phyloP scores from a whole-genome alignment of 345 rosid species.

The Acer negundo region DNA sequence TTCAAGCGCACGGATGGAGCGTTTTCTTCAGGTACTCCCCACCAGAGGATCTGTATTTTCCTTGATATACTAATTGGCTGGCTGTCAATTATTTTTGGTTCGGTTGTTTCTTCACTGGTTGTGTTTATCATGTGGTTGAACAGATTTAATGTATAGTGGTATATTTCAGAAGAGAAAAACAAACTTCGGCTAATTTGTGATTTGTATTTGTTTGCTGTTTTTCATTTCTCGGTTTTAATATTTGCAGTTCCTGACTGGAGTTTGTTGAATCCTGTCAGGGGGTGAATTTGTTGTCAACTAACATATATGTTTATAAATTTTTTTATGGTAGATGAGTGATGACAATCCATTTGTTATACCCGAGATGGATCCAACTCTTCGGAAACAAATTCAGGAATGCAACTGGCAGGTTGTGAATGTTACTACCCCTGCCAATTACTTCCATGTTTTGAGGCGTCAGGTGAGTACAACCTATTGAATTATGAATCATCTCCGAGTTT shows the following conservation, averaged over 20 bases:
- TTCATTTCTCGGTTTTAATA: neutral
- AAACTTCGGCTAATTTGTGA: neutral
- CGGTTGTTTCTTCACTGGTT: neutral
- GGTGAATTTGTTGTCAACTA: neutral
- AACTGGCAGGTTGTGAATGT: slow-evolving; percentile 90
- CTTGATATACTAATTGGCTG: neutral
- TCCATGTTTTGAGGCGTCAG: slow-evolving; percentile 84
- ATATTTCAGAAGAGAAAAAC: neutral
- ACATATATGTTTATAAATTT: neutral
- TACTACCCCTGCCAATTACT: slow-evolving; percentile 87
- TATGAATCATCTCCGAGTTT: slow-evolving; percentile 6
- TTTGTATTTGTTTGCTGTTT: neutral
- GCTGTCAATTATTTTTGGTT: neutral
- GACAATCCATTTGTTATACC: slow-evolving; percentile 80
- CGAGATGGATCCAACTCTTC: slow-evolving; percentile 75
- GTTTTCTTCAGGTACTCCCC: slow-evolving; percentile 66
- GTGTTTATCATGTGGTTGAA: neutral
- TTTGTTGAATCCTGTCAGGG: neutral
- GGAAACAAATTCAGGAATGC: slow-evolving; percentile 84
- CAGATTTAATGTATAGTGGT: neutral
- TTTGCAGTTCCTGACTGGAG: neutral
- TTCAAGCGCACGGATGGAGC: slow-evolving; percentile 79
- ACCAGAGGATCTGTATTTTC: slow-evolving; percentile 2
- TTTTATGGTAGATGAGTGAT: slow-evolving; percentile 70
- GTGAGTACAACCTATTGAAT: slow-evolving; percentile 35